Conservation (phyloP, 805 yeast genomes). For the Yamadazyma kitorensis region DNA sequence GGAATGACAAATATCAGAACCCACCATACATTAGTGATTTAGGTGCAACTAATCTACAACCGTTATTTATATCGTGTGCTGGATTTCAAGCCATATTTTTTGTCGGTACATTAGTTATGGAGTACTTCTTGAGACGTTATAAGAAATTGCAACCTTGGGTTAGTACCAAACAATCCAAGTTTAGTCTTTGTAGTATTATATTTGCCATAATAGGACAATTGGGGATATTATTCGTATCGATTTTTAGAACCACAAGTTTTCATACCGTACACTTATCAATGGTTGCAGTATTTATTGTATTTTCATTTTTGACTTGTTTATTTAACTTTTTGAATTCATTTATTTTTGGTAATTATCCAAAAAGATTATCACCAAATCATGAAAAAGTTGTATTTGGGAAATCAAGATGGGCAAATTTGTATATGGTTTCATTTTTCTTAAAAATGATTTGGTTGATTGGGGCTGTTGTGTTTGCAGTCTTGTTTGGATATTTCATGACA, state of each 20-base stretch:
- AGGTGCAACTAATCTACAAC: constrained; percentile 85
- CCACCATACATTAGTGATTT: constrained; percentile 80
- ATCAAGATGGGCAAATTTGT: constrained; percentile 35
- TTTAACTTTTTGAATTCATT: constrained; percentile 37
- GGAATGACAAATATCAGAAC: constrained; percentile 43
- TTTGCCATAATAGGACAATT: constrained; percentile 60
- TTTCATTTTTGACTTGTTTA: constrained; percentile 51
- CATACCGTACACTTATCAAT: constrained; percentile 61
- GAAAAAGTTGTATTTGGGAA: constrained; percentile 39
- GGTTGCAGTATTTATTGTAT: constrained; percentile 71
- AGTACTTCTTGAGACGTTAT: constrained; percentile 56
- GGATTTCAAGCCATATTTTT: constrained; percentile 77
- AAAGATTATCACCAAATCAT: constrained; percentile 35
- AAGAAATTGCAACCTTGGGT: constrained; percentile 55
- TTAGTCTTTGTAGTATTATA: constrained; percentile 41
- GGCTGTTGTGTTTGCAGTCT: constrained; percentile 66
- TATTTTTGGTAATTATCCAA: constrained; percentile 38
- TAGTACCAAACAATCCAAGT: constrained; percentile 37
- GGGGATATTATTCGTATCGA: constrained; percentile 71
- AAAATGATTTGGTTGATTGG: constrained; percentile 64
- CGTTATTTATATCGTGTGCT: constrained; percentile 76
- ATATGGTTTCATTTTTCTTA: constrained; percentile 47
- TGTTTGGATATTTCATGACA: constrained; percentile 52
- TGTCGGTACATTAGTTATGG: constrained; percentile 60
- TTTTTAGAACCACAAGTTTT: constrained; percentile 62